phyloP scores from a whole-genome alignment of 2,329 filamentous ascomycete genomes.

The Sodiomyces alkalinus region DNA sequence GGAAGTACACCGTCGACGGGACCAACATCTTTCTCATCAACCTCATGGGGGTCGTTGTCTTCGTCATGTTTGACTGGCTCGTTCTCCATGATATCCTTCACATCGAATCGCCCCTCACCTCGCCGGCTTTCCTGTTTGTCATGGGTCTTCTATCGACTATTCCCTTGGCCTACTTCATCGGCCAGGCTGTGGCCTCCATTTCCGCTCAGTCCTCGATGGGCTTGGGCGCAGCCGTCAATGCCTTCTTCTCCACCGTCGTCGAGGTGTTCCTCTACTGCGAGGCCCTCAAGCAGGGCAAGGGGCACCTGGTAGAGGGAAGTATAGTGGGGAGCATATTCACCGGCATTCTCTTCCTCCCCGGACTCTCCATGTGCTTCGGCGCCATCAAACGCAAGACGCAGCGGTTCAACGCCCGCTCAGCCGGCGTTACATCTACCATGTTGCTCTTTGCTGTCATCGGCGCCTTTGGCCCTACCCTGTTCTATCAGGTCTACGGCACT shows the following conservation, averaged over 20 bases:
- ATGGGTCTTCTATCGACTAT: slow-evolving; percentile 84
- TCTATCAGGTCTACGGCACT: slow-evolving; percentile 97
- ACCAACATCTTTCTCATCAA: slow-evolving; percentile 99
- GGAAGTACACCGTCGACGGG: slow-evolving; percentile 98
- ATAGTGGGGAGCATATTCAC: slow-evolving; percentile 97
- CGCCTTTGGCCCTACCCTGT: slow-evolving; percentile 87
- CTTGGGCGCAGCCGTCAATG: slow-evolving; percentile 89
- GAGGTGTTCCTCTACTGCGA: slow-evolving; percentile 97
- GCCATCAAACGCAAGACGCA: slow-evolving; percentile 97
- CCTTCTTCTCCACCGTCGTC: slow-evolving; percentile 94
- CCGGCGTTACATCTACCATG: slow-evolving; percentile 96
- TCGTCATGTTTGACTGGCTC: slow-evolving; percentile 87
- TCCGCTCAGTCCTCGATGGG: slow-evolving; percentile 98
- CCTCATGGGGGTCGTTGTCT: slow-evolving; percentile 80
- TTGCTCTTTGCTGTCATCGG: slow-evolving; percentile 89
- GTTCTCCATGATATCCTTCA: slow-evolving; percentile 57
- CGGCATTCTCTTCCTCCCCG: slow-evolving; percentile 85
- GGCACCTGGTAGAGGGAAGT: slow-evolving; percentile 84
- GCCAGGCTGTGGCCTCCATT: slow-evolving; percentile 94
- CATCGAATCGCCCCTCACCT: slow-evolving; percentile 59
- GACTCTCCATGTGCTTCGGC: slow-evolving; percentile 96
- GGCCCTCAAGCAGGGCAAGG: slow-evolving; percentile 82
- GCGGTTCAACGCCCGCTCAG: slow-evolving; percentile 91
- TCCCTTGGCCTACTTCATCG: slow-evolving; percentile 93
- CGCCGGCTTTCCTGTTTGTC: slow-evolving; percentile 73